Conservation (phyloP, 148 eudicot species). For the Rhododendron ferrugineum region DNA sequence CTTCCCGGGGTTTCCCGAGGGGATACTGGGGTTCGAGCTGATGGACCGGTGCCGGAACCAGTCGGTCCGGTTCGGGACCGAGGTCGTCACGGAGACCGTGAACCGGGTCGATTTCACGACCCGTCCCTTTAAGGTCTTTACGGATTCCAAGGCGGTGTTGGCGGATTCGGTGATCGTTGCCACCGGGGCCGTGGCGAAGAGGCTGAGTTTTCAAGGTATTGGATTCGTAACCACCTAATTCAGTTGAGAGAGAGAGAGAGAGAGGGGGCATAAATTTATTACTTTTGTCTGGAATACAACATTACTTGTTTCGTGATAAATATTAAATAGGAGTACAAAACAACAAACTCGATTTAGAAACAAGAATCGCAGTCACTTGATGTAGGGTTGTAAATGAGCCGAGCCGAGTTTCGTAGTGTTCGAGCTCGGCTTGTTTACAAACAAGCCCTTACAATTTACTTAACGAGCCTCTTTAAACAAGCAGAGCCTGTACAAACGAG, state of each 20-base stretch:
- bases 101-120: conserved; percentile 43
- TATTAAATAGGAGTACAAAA: background rate
- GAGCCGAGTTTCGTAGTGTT: too few species aligned
- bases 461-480: too few species aligned
- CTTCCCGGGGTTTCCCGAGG: conserved; percentile 81
- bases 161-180: conserved; percentile 79
- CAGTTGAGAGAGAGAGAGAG: background rate
- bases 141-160: conserved; percentile 36
- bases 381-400: too few species aligned
- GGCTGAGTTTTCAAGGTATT: conserved; percentile 33
- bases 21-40: conserved; percentile 48
- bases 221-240: background rate
- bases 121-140: conserved; percentile 41
- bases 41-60: conserved; percentile 55
- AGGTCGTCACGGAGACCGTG: conserved; percentile 64
- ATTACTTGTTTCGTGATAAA: background rate
- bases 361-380: background rate
- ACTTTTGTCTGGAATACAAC: background rate
- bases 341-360: too few species aligned
- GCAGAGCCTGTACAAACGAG: too few species aligned
- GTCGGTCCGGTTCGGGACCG: conserved; percentile 48
- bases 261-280: background rate
- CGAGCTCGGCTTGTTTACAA: too few species aligned
- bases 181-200: conserved; percentile 80
- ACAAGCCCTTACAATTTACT: too few species aligned